phyloP scores from a whole-genome alignment of 805 yeast genomes.

The Blastobotrys mokoenaii region DNA sequence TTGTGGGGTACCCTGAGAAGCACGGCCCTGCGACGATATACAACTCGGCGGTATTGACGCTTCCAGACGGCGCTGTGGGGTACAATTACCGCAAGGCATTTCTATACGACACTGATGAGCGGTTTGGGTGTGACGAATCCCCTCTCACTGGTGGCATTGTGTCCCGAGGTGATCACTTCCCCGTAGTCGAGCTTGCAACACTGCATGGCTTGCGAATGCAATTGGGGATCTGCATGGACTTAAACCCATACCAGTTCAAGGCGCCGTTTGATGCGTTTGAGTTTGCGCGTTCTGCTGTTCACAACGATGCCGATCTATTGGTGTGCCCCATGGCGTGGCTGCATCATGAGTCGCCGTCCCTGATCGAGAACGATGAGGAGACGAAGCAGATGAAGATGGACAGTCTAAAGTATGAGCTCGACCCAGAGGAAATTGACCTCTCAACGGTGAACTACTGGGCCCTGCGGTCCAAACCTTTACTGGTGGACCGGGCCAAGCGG shows the following conservation, averaged over 20 bases:
- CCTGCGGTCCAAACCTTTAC: conserved; percentile 55
- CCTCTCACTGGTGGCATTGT: conserved; percentile 35
- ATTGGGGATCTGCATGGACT: conserved; percentile 90
- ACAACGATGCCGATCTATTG: conserved; percentile 44
- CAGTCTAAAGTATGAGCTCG: conserved; percentile 9
- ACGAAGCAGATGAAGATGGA: conserved; percentile 16
- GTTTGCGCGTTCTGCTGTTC: conserved; percentile 47
- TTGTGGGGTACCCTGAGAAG: conserved; percentile 77
- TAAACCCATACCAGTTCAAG: conserved; percentile 76
- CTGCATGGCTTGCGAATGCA: conserved; percentile 30
- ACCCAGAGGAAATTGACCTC: conserved; percentile 35
- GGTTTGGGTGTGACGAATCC: conserved; percentile 69
- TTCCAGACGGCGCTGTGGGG: conserved; percentile 48
- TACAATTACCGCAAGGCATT: conserved; percentile 70
- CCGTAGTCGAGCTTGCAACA: conserved; percentile 2
- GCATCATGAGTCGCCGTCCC: conserved; percentile 14
- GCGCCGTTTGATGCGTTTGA: conserved; percentile 75
- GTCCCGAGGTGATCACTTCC: not conserved
- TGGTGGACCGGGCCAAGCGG: conserved; percentile 23
- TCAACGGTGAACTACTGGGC: conserved; percentile 67
- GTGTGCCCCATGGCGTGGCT: conserved; percentile 88
- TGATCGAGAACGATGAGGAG: conserved; percentile 3
- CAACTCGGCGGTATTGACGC: conserved; percentile 64
- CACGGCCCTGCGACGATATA: conserved; percentile 32
- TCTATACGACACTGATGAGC: conserved; percentile 68